Percentiles rank a stretch among this genome's conserved stretches.
phyloP scores from a whole-genome alignment of 345 rosid genomes.

The Stellera chamaejasme region DNA sequence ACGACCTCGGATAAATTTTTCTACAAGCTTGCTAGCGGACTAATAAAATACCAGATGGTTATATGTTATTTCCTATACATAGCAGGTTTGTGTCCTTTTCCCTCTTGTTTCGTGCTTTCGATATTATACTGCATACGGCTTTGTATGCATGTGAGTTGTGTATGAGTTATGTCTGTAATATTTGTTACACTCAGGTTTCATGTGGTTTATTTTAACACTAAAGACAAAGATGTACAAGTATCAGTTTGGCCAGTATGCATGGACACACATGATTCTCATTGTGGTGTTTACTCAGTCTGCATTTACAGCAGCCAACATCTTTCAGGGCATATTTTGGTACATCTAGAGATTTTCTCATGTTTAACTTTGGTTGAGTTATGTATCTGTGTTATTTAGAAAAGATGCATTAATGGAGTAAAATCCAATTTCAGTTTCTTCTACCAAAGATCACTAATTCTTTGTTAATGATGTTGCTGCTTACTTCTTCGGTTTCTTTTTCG shows the following conservation, averaged over 20 bases:
- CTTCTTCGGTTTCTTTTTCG: conserved; percentile 87
- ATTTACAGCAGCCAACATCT: conserved; percentile 85
- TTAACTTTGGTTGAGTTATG: too few species aligned
- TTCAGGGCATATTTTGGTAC: conserved; percentile 96
- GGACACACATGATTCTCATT: conserved; percentile 98
- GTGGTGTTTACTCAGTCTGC: conserved; percentile 91
- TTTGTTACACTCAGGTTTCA: conserved; percentile 45
- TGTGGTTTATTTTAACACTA: conserved; percentile 93
- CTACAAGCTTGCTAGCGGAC: conserved; percentile 48
- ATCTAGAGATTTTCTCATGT: too few species aligned
- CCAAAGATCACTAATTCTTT: conserved; percentile 85
- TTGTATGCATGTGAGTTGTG: too few species aligned
- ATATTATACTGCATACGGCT: neutral
- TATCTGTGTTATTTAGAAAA: too few species aligned
- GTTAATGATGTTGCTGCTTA: conserved; percentile 88
- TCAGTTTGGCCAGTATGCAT: conserved; percentile 96
- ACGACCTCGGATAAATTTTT: conserved; percentile 52
- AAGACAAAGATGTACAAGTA: conserved; percentile 97
- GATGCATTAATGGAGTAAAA: too few species aligned
- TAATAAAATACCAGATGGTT: conserved; percentile 64
- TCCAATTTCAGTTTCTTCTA: conserved; percentile 58
- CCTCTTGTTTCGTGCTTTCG: neutral
- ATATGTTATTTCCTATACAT: conserved; percentile 59
- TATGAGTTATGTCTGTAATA: neutral
- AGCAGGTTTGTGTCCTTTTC: conserved; percentile 36